Conservation (phyloP, 192 early-diverging fungal genomes). For the Rhizophagus prolifer region DNA sequence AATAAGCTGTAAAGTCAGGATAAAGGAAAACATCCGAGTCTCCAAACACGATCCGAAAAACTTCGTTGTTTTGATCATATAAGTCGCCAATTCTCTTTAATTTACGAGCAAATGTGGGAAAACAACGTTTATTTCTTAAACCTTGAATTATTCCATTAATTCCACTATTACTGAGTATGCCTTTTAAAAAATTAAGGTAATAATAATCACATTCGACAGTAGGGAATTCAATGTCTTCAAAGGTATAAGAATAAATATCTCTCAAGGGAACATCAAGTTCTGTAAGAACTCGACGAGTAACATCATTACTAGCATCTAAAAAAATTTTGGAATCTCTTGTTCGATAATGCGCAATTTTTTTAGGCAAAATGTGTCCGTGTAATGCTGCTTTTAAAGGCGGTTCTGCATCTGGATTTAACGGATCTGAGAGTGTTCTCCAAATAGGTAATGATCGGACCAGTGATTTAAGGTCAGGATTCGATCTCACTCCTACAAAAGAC, state of each 20-base stretch:
- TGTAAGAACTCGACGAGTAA: background rate
- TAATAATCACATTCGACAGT: background rate
- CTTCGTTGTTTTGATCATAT: background rate
- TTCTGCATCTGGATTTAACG: background rate
- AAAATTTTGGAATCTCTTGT: background rate
- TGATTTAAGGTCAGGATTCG: background rate
- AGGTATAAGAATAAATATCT: background rate
- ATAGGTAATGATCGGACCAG: background rate
- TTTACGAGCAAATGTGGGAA: background rate
- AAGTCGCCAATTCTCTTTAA: background rate
- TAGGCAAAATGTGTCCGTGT: background rate
- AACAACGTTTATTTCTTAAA: background rate
- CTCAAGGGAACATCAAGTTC: background rate
- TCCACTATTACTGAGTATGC: background rate
- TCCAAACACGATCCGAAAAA: slow-evolving; percentile 14
- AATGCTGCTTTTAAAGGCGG: background rate
- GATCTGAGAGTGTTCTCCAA: background rate
- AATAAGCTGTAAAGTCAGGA: background rate
- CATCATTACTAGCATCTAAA: background rate
- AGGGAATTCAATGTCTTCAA: slow-evolving; percentile 5
- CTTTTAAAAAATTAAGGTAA: background rate
- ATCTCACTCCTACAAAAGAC: background rate
- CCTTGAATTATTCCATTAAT: background rate
- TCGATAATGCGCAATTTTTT: background rate
- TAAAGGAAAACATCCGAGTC: background rate